phyloP scores from a whole-genome alignment of 805 yeast species.

The Wickerhamiella azymoides region DNA sequence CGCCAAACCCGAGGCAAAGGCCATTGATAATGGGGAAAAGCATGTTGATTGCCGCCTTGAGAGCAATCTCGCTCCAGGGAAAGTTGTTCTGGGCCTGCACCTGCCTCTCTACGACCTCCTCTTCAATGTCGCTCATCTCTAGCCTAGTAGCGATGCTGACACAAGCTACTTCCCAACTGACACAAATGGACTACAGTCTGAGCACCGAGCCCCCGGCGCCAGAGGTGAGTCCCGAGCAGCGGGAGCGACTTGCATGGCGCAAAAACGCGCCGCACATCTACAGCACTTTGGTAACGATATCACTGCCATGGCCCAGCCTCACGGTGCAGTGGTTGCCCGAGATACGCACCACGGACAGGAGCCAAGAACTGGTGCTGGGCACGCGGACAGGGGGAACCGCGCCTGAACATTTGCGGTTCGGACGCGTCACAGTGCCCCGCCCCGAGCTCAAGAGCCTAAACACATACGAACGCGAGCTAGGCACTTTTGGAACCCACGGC shows the following conservation, averaged over 20 bases:
- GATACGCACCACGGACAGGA: conserved; percentile 21
- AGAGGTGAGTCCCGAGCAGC: background rate
- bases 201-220: background rate
- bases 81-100: conserved; percentile 7
- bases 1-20: conserved; percentile 92
- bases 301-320: conserved; percentile 52
- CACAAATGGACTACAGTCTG: background rate
- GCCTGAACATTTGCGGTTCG: conserved; percentile 35
- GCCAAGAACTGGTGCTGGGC: conserved; percentile 40
- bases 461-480: conserved; percentile 28
- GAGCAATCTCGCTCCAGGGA: conserved; percentile 12
- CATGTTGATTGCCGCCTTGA: conserved; percentile 43
- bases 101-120: conserved; percentile 4
- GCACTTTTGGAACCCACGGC: conserved; percentile 24
- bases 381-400: conserved; percentile 49
- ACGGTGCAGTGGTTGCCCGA: conserved; percentile 55
- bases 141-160: background rate
- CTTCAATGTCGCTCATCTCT: conserved; percentile 3
- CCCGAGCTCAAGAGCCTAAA: conserved; percentile 17
- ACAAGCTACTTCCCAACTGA: background rate
- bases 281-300: conserved; percentile 37
- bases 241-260: conserved; percentile 35
- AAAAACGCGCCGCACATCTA: conserved; percentile 46
- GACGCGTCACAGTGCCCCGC: conserved; percentile 22
- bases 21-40: conserved; percentile 84